Evolutionary conservation across 345 rosid species (phyloP).

Genomic region (Murraya koenigii): DNA sequence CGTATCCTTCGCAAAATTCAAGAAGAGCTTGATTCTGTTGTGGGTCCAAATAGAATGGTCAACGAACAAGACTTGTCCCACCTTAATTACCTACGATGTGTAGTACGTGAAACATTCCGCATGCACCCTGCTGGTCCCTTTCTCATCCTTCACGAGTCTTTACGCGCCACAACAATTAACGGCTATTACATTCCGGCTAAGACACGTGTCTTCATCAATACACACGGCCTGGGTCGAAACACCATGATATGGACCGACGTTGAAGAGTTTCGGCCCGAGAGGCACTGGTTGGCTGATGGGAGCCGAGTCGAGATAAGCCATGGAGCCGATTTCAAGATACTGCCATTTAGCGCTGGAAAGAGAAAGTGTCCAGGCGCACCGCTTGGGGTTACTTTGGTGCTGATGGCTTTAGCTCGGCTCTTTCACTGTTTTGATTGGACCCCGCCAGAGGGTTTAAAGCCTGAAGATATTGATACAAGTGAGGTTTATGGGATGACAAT

Average conservation of each 20-base stretch:
- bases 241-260: slow-evolving; percentile 60
- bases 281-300: slow-evolving; percentile 60
- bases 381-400: slow-evolving; percentile 76
- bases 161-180: slow-evolving; percentile 61
- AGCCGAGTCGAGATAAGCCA: slow-evolving; percentile 90
- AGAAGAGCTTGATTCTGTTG: slow-evolving; percentile 62
- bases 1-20: slow-evolving; percentile 65
- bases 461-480: slow-evolving; percentile 50
- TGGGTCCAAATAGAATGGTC: slow-evolving; percentile 71
- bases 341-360: slow-evolving; percentile 89
- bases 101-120: slow-evolving; percentile 89
- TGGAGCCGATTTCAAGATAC: slow-evolving; percentile 78
- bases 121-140: slow-evolving; percentile 98
- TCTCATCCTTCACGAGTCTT: slow-evolving; percentile 84
- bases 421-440: slow-evolving; percentile 86
- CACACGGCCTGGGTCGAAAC: slow-evolving; percentile 89
- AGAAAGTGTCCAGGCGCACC: slow-evolving; percentile 96
- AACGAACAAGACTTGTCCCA: slow-evolving; percentile 56
- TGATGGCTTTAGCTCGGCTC: slow-evolving; percentile 83
- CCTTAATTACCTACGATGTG: slow-evolving; percentile 82
- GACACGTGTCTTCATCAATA: slow-evolving; percentile 87
- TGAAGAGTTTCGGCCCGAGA: slow-evolving; percentile 77
- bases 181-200: slow-evolving; percentile 74
- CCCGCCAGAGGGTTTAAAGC: slow-evolving; percentile 42
- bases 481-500: slow-evolving; percentile 95